Base-by-base conservation (phyloP, 768 basidiomycete genomes). In the Naganishia vaughanmartiniae region DNA sequence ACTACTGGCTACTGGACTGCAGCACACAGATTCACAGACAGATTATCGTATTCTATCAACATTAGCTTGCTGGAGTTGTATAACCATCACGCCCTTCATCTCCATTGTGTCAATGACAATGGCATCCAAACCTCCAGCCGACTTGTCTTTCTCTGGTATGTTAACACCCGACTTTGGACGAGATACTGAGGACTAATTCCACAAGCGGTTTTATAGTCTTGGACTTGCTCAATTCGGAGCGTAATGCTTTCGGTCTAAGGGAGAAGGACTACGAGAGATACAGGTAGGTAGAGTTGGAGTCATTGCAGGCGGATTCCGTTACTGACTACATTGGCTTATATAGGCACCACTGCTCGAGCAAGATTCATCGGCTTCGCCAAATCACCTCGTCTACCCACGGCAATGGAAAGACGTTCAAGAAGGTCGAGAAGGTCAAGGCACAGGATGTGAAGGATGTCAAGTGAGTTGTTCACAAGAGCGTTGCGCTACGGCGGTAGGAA, bases 291-390 rank as follows among this genome's bases (percentile, higher is more conserved):
- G 42, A 67, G 28, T 58, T 19, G 55, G 67, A 30, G 26, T 7
- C 9, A 2, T 15, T 15, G 42, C 7, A 42, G 42, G 10, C 17
- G 10, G 15, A 42, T 11, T 42, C 42, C 42, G 15, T n/a, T 26
- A 42, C 10, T 63, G 9, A 65, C 11, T 48, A 11, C 54, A 28
- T 42, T 46, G 21, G n/a, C 36, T 31, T 21, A n/a, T 31, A 10
- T 81, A 92, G 93, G 75, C 92, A 92, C 75, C 93, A 98, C 76
- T 95, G 93, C 79, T 88, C 90, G 7, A 92, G 93, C 79, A 88
- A 91, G 76, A 90, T 93, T 0, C 92, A 93, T 81, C 88, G 91
- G 58, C 84, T 96, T 48, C 87, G 93, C 73, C 91, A 90, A 33
- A 85, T 87, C 0, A 85, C 93, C 58, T 92, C 90, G 78, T 86